A percentile compares a stretch with the other conserved stretches of the same genome.
phyloP scores from a whole-genome alignment of 192 early-diverging fungal genomes.

The Obelidium mucronatum region DNA sequence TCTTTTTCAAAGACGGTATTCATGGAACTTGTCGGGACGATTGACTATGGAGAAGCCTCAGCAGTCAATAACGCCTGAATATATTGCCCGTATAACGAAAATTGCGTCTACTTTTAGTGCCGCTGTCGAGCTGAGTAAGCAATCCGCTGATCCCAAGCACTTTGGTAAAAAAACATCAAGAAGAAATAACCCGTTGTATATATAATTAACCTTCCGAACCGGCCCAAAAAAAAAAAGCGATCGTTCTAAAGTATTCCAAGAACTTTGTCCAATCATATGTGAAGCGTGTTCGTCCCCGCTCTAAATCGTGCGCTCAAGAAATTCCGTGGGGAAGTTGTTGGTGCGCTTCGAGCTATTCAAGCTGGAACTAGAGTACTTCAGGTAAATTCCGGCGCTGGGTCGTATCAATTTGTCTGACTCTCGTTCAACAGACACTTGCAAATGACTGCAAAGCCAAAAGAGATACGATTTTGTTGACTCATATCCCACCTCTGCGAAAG shows the following conservation, averaged over 20 bases:
- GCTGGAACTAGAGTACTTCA: constrained; percentile 33
- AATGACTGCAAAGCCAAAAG: constrained; percentile 31
- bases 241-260: constrained; percentile 12
- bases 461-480: background rate
- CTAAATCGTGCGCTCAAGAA: constrained; percentile 1
- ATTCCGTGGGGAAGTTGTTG: background rate
- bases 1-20: no score
- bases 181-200: no score
- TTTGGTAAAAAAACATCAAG: no score
- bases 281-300: constrained; percentile 9
- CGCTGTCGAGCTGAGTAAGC: constrained; percentile 23
- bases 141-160: background rate
- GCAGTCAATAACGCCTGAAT: background rate
- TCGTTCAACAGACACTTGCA: background rate
- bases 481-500: constrained; percentile 34
- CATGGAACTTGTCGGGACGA: constrained; percentile 20
- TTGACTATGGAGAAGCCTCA: background rate
- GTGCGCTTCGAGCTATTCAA: constrained; percentile 14
- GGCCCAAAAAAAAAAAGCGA: no score
- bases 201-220: no score
- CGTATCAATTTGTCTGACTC: background rate
- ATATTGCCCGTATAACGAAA: background rate
- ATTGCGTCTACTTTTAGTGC: constrained; percentile 6
- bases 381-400: background rate
- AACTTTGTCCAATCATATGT: constrained; percentile 26